Evolutionary conservation across 163 green algal species (phyloP).

Genomic region (Trebouxia gelatinosa): DNA sequence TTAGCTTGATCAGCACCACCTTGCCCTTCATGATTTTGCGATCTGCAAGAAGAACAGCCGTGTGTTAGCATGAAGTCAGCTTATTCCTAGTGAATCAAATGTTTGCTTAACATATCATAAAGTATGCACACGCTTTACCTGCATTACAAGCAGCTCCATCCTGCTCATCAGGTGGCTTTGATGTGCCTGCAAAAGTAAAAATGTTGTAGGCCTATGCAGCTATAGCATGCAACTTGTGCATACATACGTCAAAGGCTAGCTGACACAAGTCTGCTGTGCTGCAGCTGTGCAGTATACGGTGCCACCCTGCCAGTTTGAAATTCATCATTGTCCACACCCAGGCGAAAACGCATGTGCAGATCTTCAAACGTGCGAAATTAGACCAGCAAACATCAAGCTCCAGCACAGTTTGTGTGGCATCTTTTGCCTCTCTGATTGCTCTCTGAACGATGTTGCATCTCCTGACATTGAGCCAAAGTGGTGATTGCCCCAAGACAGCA

Average conservation of each 20-base stretch:
- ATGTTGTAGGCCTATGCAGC: background rate
- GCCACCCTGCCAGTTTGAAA: background rate
- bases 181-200: background rate
- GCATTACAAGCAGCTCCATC: too few relatives aligned
- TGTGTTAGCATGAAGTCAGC: too few relatives aligned
- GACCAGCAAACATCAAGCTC: background rate
- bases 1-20: background rate
- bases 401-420: background rate
- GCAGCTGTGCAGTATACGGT: background rate
- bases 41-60: too few relatives aligned
- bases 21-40: background rate
- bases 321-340: background rate
- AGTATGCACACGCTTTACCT: too few relatives aligned
- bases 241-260: background rate
- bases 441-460: background rate
- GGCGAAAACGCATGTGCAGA: background rate
- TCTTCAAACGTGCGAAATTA: background rate
- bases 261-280: background rate
- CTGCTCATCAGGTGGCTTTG: background rate
- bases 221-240: slow-evolving; percentile 1
- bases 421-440: background rate
- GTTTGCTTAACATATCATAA: too few relatives aligned
- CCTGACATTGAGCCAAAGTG: background rate
- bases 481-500: background rate
- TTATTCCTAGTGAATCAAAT: too few relatives aligned